A percentile compares a stretch with the other conserved stretches of the same genome.
These are phyloP conservation scores for Cystobasidium slooffiae DNA, from an alignment of 1,284 basidiomycete genomes.

Conservation along the genomic window DNA sequence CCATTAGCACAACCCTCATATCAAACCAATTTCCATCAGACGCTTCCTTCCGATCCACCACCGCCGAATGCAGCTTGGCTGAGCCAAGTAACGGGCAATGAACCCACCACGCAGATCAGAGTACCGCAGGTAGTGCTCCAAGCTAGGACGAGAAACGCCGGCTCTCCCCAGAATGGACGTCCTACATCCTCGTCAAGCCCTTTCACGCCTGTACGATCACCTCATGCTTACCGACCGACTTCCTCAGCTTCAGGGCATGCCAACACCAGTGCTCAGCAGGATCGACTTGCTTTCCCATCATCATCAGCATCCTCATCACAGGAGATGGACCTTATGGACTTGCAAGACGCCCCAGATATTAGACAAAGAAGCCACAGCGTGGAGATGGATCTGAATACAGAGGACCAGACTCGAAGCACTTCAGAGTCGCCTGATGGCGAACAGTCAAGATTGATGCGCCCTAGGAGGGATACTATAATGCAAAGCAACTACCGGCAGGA, in stretches of 20 bases:
- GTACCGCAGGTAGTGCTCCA: not conserved
- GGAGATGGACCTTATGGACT: not conserved
- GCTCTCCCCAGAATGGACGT: not conserved
- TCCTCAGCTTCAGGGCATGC: not conserved
- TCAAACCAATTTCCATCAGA: not conserved
- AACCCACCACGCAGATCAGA: not conserved
- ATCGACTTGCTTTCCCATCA: too few relatives aligned
- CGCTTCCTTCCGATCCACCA: not conserved
- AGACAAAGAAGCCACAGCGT: slow-evolving; percentile 25
- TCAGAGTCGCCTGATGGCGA: not conserved
- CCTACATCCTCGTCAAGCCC: not conserved
- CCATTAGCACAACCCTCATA: too few relatives aligned
- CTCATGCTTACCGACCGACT: not conserved
- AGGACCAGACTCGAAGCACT: not conserved
- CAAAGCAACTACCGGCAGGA: slow-evolving; percentile 16
- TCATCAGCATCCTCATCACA: not conserved
- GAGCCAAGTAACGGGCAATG: not conserved
- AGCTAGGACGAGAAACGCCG: not conserved
- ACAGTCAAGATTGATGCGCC: not conserved
- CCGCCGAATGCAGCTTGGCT: not conserved
- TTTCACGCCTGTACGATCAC: not conserved
- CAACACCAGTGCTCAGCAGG: too few relatives aligned
- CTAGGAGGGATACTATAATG: slow-evolving; percentile 29
- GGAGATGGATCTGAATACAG: slow-evolving; percentile 10
- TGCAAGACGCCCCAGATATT: not conserved